Evolutionary conservation across 2,329 filamentous ascomycete genomes (phyloP).

Genomic region (Pseudocercospora vitis): DNA sequence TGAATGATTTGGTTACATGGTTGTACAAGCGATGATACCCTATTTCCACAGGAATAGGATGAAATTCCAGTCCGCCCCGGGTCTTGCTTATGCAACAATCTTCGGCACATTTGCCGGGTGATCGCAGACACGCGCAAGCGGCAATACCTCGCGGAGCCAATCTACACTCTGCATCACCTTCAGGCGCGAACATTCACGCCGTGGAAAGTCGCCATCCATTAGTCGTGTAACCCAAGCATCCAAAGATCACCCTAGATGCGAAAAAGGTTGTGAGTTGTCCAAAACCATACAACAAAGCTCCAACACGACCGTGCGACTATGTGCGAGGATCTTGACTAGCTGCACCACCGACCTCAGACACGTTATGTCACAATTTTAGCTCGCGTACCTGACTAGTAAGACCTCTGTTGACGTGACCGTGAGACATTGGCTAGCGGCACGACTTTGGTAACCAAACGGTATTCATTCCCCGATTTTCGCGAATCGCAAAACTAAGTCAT

Average conservation of each 20-base stretch:
- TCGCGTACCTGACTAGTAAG: background rate
- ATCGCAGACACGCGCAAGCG: constrained; percentile 1
- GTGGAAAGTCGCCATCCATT: constrained; percentile 5
- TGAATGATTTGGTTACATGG: constrained; percentile 4
- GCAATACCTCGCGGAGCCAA: background rate
- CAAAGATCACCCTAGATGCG: too few relatives aligned
- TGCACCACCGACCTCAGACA: background rate
- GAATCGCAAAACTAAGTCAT: background rate
- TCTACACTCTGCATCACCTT: background rate
- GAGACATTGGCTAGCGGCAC: constrained; percentile 14
- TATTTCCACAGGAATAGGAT: too few relatives aligned
- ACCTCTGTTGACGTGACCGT: constrained; percentile 22
- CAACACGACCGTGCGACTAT: background rate
- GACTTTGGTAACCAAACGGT: constrained; percentile 11
- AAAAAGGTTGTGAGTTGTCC: too few relatives aligned
- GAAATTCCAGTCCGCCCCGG: background rate
- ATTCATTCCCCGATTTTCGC: background rate
- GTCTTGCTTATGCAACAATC: background rate
- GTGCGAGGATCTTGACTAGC: background rate
- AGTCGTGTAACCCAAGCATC: background rate
- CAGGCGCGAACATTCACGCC: constrained; percentile 2
- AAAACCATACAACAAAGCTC: background rate
- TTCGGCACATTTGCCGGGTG: constrained; percentile 1
- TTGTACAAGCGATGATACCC: constrained; percentile 12
- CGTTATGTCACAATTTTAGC: background rate